Base-by-base conservation (phyloP, 2,329 filamentous ascomycete genomes). In the Diaporthe australafricana region DNA sequence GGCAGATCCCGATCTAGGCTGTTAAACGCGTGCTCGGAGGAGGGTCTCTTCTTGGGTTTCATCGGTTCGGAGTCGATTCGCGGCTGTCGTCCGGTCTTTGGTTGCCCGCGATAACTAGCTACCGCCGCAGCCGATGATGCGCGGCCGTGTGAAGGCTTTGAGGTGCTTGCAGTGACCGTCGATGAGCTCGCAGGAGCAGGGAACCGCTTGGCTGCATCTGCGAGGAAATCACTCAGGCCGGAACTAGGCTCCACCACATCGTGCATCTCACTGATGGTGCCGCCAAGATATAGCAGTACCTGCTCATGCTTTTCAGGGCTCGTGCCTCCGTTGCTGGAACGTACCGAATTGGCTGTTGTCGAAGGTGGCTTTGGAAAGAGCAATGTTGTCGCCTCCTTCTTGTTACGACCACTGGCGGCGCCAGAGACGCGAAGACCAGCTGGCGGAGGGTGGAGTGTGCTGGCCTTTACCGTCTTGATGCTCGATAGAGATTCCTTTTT, bases 191-290 rank as follows among this genome's bases (percentile, higher is more conserved):
- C 60, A 53, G 20, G 72, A 53, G 48, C 47, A 3, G 35, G 69
- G 14, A 70, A 66, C 16, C 70, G 75, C 66, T 77, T 72, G 22
- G 74, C 68, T 8, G 77, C 78, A 47, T 76, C 77, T 20, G 74
- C 74, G 57, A 78, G 72, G 40, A 77, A 77, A 40, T 77, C 78
- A 72, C 76, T 76, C 16, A 78, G 57, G 38, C 79, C 77, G 2
- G 77, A 75, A 52, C 75, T 79, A 2, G 74, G 74, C 60, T 78
- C 77, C 25, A 73, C 71, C n/a, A 70, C 72, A 22, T 77, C 73
- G 16, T 68, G 57, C n/a, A 52, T 62, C 40, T 66, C 53, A 22
- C 73, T 72, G 38, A 56, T 63, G 35, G 72, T 71, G 35, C 70
- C 74, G 56, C 78, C 75, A 47, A 78, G 72, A 68, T 75, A 76